Conservation (phyloP, 164 flowering plant genomes). For the Vitis rupestris region DNA sequence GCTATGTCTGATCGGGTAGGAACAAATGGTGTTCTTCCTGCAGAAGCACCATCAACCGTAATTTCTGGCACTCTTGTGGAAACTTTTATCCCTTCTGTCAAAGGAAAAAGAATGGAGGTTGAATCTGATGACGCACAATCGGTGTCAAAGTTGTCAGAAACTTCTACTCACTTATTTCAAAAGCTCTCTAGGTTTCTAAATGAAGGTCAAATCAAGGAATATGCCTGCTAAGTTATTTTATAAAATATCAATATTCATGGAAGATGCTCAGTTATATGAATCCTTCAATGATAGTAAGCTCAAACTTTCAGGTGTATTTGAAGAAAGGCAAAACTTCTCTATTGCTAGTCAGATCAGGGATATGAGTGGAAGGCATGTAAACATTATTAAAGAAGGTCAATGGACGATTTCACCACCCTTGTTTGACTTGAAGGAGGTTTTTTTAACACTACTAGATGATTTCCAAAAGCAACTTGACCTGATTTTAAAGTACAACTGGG, state of each 20-base stretch:
- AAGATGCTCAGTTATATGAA: not conserved
- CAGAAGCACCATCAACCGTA: constrained; percentile 6
- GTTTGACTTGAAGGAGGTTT: constrained; percentile 51
- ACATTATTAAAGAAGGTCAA: constrained; percentile 56
- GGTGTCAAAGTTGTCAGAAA: constrained; percentile 46
- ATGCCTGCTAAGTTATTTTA: constrained; percentile 16
- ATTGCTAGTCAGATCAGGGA: constrained; percentile 49
- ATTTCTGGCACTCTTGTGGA: constrained; percentile 13
- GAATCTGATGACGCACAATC: constrained; percentile 43
- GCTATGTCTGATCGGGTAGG: constrained; percentile 27
- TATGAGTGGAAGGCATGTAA: constrained; percentile 52
- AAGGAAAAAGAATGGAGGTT: constrained; percentile 17
- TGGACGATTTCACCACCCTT: constrained; percentile 55
- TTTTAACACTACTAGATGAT: constrained; percentile 55
- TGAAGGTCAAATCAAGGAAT: constrained; percentile 46
- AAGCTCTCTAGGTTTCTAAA: constrained; percentile 59
- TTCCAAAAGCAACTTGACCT: constrained; percentile 73
- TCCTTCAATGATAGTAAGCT: constrained; percentile 9
- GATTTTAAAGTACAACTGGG: constrained; percentile 78
- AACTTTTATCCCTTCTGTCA: constrained; percentile 19
- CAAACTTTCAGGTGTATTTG: constrained; percentile 40
- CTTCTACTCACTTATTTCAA: constrained; percentile 42
- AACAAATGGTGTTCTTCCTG: constrained; percentile 13
- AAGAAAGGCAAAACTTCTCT: constrained; percentile 46
- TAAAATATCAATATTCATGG: too few relatives aligned